Base-by-base conservation (phyloP, 169 alveolate species). In the Plasmodium coatneyi region DNA sequence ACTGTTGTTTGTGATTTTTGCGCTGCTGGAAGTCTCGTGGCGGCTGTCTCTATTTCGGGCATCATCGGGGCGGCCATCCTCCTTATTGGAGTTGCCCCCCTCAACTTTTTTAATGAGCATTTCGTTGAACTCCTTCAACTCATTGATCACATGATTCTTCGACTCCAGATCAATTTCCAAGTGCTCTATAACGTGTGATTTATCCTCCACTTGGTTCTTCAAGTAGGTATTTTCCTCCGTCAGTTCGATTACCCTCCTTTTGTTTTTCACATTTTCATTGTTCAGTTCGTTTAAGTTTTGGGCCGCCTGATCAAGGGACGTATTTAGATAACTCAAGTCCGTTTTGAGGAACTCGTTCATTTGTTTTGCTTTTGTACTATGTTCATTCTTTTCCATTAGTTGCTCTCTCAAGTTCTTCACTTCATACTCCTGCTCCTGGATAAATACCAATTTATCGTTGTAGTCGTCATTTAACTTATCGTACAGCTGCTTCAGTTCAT, bases 121-220 rank as follows among this genome's bases (percentile, higher is more conserved):
- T n/a, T 87, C 93, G 25, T 87, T 87, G 28, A 87, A 87, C 32
- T 87, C 93, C 49, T 79, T 87, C 49, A 87, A 36, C 34, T 87
- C 93, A 28, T 22, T 60, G 43, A 87, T 71, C 32, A 87, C 74
- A 0, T 87, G 54, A 34, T 60, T 66, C 5, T 78, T 87, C 14
- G 93, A 87, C 39, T 87, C 89, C 1, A 87, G 19, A 1, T 87
- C 52, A 2, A 60, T 79, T 56, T 79, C 82, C 16, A 87, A 22
- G 19, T 87, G 41, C 32, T 54, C 81, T 36, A 87, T 87, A 80
- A 79, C 36, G 60, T 79, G 76, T 25, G 28, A 28, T 70, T 87
- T 87, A 16, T 87, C 93, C 1, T 78, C 46, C 19, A 87, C 7
- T 79, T 87, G 80, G 10, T 72, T 30, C 22, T 84, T 84, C 39